Conservation (phyloP, 2,329 filamentous ascomycete genomes). For the Phyllosticta citriasiana region DNA sequence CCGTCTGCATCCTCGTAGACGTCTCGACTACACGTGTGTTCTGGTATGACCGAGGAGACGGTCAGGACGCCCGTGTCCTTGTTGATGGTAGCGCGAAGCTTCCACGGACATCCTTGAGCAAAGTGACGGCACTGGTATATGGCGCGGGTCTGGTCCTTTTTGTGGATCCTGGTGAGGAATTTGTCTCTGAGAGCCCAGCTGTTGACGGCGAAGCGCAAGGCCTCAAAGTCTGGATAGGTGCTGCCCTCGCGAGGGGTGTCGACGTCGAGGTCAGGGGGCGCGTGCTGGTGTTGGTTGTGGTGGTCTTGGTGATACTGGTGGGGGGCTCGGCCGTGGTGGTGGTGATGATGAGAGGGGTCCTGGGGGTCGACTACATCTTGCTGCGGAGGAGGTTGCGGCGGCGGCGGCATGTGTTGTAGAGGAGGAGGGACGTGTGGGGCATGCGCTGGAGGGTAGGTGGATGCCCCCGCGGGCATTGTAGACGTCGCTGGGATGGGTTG, state of each 20-base stretch:
- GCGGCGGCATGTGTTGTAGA: neutral
- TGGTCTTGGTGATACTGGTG: conserved; percentile 1
- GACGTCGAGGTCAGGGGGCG: conserved; percentile 12
- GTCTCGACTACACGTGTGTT: conserved; percentile 11
- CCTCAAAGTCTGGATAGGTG: conserved; percentile 11
- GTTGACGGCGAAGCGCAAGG: conserved; percentile 13
- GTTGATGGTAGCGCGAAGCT: conserved; percentile 12
- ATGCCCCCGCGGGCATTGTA: neutral
- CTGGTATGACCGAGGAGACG: conserved; percentile 11
- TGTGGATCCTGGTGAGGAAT: conserved; percentile 13
- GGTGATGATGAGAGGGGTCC: conserved; percentile 6
- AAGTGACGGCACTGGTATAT: conserved; percentile 12
- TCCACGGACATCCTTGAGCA: conserved; percentile 11
- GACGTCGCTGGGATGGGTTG: neutral
- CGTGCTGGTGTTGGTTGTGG: conserved; percentile 7
- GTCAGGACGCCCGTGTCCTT: conserved; percentile 9
- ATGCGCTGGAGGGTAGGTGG: neutral
- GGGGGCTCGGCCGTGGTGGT: conserved; percentile 3
- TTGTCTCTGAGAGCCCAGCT: conserved; percentile 13
- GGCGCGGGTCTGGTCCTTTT: conserved; percentile 13
- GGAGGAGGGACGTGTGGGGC: conserved; percentile 4
- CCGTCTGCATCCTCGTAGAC: conserved; percentile 11
- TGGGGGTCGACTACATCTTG: neutral
- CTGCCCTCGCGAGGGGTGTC: conserved; percentile 11
- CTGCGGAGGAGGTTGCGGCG: neutral